Conservation (phyloP, 1,139 yeast species). For the Saccharomycopsis crataegensis region DNA sequence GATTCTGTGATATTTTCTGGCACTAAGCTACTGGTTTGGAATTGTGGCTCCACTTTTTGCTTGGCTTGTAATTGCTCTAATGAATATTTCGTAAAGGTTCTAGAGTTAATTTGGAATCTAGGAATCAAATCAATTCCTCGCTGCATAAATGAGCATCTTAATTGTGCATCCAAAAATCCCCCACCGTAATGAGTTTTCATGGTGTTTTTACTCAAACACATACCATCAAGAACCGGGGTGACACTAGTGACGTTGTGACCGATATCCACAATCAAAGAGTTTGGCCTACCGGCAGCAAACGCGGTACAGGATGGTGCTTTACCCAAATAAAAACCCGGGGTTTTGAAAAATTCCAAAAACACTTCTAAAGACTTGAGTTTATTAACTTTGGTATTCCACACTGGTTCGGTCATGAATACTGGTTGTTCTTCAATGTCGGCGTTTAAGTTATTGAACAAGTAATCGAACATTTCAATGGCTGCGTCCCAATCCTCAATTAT, state of each 20-base stretch:
- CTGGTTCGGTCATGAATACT: conserved; percentile 71
- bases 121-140: conserved; percentile 24
- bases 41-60: conserved; percentile 14
- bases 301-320: conserved; percentile 86
- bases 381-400: conserved; percentile 71
- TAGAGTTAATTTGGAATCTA: conserved; percentile 24
- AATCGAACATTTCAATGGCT: conserved; percentile 58
- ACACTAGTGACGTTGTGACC: conserved; percentile 83
- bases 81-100: conserved; percentile 1
- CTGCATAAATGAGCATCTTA: conserved; percentile 13
- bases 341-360: conserved; percentile 63
- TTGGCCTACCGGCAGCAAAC: conserved; percentile 90
- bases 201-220: conserved; percentile 68
- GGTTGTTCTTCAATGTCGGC: conserved; percentile 61
- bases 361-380: conserved; percentile 69
- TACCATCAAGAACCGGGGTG: conserved; percentile 92
- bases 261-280: conserved; percentile 85
- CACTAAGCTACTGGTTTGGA: not conserved
- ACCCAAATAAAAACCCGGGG: conserved; percentile 82
- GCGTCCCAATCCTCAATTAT: conserved; percentile 67
- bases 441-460: conserved; percentile 34
- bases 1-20: conserved; percentile 30
- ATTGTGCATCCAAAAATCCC: conserved; percentile 32
- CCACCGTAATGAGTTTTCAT: conserved; percentile 66
- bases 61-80: conserved; percentile 16